A percentile compares a stretch with the other conserved stretches of the same genome.
Conservation (phyloP, 2,329 filamentous ascomycete species). For the Cytospora chrysosperma region DNA sequence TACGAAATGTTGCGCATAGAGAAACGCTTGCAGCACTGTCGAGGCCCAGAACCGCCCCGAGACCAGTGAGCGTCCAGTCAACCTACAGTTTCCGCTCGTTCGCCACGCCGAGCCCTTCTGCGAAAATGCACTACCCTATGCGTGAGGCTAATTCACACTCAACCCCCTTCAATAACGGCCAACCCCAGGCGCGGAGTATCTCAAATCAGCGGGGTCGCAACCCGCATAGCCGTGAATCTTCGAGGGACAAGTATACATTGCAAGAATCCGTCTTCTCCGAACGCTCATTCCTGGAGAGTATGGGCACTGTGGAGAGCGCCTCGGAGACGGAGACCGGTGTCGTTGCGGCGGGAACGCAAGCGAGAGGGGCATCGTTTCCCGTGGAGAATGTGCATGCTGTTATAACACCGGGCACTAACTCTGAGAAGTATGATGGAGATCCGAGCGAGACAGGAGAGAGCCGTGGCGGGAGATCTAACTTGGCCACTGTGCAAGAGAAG, state of each 20-base stretch:
- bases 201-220: neutral
- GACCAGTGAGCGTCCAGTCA: conserved; percentile 8
- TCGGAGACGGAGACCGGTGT: neutral
- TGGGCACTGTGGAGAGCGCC: conserved; percentile 9
- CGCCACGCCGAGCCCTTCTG: conserved; percentile 6
- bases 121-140: conserved; percentile 7
- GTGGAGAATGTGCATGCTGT: conserved; percentile 1
- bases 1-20: conserved; percentile 3
- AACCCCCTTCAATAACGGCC: neutral
- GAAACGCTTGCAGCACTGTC: conserved; percentile 19
- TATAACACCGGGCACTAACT: neutral
- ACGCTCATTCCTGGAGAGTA: conserved; percentile 15
- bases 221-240: conserved; percentile 18
- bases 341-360: conserved; percentile 3
- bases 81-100: conserved; percentile 22
- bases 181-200: conserved; percentile 1
- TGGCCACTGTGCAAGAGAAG: neutral
- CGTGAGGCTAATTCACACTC: conserved; percentile 17
- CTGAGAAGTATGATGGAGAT: neutral
- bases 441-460: neutral
- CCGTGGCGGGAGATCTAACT: neutral
- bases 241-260: conserved; percentile 19
- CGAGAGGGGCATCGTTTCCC: conserved; percentile 6
- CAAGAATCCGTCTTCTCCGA: conserved; percentile 23
- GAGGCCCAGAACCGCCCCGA: conserved; percentile 2